Base-by-base conservation (phyloP, 2,329 filamentous ascomycete genomes). In the Aaosphaeria pasadenensis region DNA sequence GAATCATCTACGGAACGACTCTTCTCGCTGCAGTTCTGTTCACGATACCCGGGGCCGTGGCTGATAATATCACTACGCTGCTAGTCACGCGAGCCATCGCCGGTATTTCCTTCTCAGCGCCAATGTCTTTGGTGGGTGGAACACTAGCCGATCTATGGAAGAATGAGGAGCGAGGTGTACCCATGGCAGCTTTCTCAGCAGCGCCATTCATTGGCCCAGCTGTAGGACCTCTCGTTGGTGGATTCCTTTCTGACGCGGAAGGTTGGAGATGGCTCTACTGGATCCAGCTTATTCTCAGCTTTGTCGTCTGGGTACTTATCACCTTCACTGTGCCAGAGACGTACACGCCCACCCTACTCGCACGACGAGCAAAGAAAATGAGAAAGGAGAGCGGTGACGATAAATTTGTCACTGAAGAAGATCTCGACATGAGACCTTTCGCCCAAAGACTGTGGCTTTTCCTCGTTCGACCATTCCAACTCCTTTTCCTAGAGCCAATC, bases 291-390 rank as follows among this genome's bases (percentile, higher is more conserved):
- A 95, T 95, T 61, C 65, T 94, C 9, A 76, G 87, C 29, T 84
- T 77, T 11, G 64, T 85, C 43, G 81, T 86, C 57, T 94, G 87
- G 83, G 51, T 87, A 13, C 66, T 92, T 51, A 91, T 94, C 69
- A 86, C 85, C 30, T 91, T 95, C 71, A 94, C 89, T n/a, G 86
- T 95, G 0, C 89, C 89, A 1, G 91, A 95, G 70, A 96, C 91
- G 0, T 95, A 94, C 66, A 85, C 89, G 0, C 89, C 91, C 0
- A 87, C 83, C 0, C 84, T 96, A 44, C 81, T 96, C 11, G 80
- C 82, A 45, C 73, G 73, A 30, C 81, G 89, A 9, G 91, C 91
- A 3, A 77, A 78, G 61, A 88, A 88, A 66, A 74, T 94, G 51
- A 81, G 90, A 45, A 82, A 85, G 63, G 70, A 83, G 31, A 87